These are phyloP conservation scores for Xanthoceras sorbifolium DNA, from an alignment of 345 rosid genomes.

Conservation along the genomic window DNA sequence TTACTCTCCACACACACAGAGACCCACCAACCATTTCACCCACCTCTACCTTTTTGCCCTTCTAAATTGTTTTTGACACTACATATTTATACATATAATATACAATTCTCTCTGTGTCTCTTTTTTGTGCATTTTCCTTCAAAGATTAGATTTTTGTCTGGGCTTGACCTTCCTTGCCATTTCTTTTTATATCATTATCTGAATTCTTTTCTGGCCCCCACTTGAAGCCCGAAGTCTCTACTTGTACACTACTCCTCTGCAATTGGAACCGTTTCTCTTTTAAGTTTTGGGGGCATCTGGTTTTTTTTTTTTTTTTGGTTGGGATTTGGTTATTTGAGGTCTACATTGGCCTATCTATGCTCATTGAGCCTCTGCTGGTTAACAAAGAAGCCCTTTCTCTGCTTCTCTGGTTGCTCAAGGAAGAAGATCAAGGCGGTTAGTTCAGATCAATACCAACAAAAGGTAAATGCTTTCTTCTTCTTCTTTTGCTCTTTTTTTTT, in stretches of 20 bases:
- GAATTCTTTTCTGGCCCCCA: constrained; percentile 32
- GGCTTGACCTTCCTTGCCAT: constrained; percentile 29
- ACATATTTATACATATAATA: not conserved
- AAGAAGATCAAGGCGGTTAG: constrained; percentile 59
- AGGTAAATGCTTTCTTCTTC: constrained; percentile 36
- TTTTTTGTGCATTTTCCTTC: constrained; percentile 32
- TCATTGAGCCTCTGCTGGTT: constrained; percentile 42
- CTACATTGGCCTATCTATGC: constrained; percentile 53
- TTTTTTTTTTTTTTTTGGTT: constrained; percentile 14
- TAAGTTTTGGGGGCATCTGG: constrained; percentile 23
- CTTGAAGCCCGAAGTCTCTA: constrained; percentile 29
- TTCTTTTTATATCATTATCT: constrained; percentile 26
- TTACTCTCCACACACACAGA: constrained; percentile 15
- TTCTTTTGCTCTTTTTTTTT: constrained; percentile 4
- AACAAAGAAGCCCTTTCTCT: constrained; percentile 39
- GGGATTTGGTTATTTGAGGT: constrained; percentile 34
- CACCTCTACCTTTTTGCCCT: constrained; percentile 17
- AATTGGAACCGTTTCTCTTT: constrained; percentile 21
- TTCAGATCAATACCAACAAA: constrained; percentile 27
- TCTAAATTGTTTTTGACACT: not conserved
- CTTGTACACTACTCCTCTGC: constrained; percentile 42
- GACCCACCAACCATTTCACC: constrained; percentile 62
- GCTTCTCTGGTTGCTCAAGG: constrained; percentile 50
- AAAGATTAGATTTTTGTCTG: constrained; percentile 45
- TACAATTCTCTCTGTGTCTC: not conserved